Evolutionary conservation across 2,329 filamentous ascomycete species (phyloP), one percentile per base, ranked within the genome.

Genomic region (Septoria petroselini): DNA sequence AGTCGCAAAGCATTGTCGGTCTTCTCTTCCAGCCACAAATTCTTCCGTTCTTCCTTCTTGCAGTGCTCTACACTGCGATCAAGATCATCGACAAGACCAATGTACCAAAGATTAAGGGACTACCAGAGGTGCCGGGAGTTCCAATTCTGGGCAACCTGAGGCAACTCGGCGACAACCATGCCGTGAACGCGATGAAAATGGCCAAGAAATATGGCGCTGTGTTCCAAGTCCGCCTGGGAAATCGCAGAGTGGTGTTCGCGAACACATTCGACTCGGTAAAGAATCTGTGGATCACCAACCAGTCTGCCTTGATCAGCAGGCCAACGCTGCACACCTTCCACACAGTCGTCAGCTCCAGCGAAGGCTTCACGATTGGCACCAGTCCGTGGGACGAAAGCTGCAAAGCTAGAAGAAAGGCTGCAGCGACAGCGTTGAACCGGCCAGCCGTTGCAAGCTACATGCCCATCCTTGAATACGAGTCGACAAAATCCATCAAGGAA

Each of bases 381-480:
- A 90, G 86, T 0, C 87, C 88, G 0, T 93, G 87, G 84, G 86
- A 91, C 54, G 86, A 89, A 42, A 88, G 83, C 2, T 88, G 85
- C 70, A 91, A 91, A 68, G 74, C 77, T 18, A 79, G 86, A 7
- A 80, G 88, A 55, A 91, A 89, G 71, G 86, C 85, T 0, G 87
- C 86, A 1, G 86, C 85, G 3, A 89, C 86, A 0, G 86, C 88
- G 0, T 75, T 91, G 17, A 91, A 91, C 65, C 78, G 84, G 0
- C 86, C 86, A 0, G 83, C 86, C 0, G 80, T 87, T 1, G 84
- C 88, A 62, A 83, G 82, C 0, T 91, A 91, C 66, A 86, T 90
- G 80, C 86, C 87, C 0, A 87, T 90, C 58, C 82, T 91, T 42
- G 87, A 91, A 59, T 80, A 90, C 19, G 88, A 91, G 66, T 81